These are phyloP conservation scores for Pythium plurisporium DNA, from an alignment of 352 stramenopile genomes.

Conservation along the genomic window DNA sequence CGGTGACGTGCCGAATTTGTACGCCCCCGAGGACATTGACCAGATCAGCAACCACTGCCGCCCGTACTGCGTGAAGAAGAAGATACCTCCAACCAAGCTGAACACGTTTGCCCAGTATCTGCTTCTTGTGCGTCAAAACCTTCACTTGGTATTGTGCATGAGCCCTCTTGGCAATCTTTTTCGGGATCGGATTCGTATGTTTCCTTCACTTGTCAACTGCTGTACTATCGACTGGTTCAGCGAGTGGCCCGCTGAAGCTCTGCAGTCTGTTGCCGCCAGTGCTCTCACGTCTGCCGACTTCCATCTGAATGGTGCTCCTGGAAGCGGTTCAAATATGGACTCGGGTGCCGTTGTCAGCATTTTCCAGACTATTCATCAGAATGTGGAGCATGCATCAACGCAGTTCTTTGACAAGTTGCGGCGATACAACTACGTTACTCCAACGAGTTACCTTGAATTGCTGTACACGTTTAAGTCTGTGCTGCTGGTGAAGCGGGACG, in stretches of 20 bases:
- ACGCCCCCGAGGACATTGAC: slow-evolving; percentile 89
- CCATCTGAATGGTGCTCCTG: slow-evolving; percentile 34
- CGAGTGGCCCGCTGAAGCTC: slow-evolving; percentile 79
- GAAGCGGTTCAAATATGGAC: slow-evolving; percentile 33
- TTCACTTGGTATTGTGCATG: slow-evolving; percentile 93
- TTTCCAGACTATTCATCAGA: slow-evolving; percentile 89
- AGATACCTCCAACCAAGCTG: slow-evolving; percentile 88
- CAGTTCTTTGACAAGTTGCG: slow-evolving; percentile 87
- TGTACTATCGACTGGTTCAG: slow-evolving; percentile 90
- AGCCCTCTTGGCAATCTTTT: slow-evolving; percentile 88
- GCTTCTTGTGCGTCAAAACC: slow-evolving; percentile 88
- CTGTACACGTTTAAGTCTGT: slow-evolving; percentile 91
- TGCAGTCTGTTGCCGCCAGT: slow-evolving; percentile 76
- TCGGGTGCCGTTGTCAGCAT: slow-evolving; percentile 57
- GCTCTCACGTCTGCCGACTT: slow-evolving; percentile 61
- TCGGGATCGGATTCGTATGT: slow-evolving; percentile 90
- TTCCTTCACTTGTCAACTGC: slow-evolving; percentile 86
- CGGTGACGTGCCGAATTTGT: slow-evolving; percentile 92
- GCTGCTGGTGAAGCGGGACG: slow-evolving; percentile 83
- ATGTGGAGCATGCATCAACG: slow-evolving; percentile 72
- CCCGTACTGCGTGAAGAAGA: slow-evolving; percentile 89
- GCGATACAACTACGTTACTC: slow-evolving; percentile 93
- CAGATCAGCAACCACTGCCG: slow-evolving; percentile 89
- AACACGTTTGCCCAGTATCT: slow-evolving; percentile 95
- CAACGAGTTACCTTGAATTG: slow-evolving; percentile 92